These are phyloP conservation scores for Diaporthe eres DNA, from an alignment of 2,329 filamentous ascomycete species.

Conservation along the genomic window DNA sequence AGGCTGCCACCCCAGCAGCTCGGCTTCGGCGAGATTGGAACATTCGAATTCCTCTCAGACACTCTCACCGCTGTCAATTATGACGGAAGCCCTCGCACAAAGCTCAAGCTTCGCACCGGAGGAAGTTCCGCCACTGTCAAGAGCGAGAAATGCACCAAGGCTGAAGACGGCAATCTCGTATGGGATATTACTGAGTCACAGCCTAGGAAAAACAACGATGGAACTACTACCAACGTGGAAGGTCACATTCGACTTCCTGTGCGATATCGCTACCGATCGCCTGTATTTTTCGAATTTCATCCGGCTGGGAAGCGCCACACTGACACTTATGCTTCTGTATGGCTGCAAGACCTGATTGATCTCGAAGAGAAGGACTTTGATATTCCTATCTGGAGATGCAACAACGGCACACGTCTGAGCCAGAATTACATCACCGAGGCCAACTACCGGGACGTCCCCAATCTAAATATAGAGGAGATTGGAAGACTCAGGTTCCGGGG, in stretches of 20 bases:
- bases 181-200: slow-evolving; percentile 63
- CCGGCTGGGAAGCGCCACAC: slow-evolving; percentile 76
- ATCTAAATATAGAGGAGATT: slow-evolving; percentile 83
- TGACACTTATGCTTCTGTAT: slow-evolving; percentile 84
- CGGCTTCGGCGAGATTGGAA: slow-evolving; percentile 91
- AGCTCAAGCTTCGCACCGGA: slow-evolving; percentile 85
- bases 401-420: slow-evolving; percentile 80
- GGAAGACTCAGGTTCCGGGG: slow-evolving; percentile 86
- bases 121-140: slow-evolving; percentile 82
- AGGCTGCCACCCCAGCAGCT: slow-evolving; percentile 86
- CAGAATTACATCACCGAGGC: slow-evolving; percentile 93
- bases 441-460: slow-evolving; percentile 78
- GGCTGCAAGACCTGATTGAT: slow-evolving; percentile 89
- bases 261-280: slow-evolving; percentile 90
- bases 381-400: slow-evolving; percentile 91
- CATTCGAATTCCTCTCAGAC: slow-evolving; percentile 87
- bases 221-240: slow-evolving; percentile 11
- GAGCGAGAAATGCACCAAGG: slow-evolving; percentile 71
- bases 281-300: slow-evolving; percentile 90
- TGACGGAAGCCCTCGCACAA: slow-evolving; percentile 75
- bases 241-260: slow-evolving; percentile 80
- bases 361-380: slow-evolving; percentile 83
- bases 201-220: slow-evolving; percentile 53
- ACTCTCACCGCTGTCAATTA: slow-evolving; percentile 77
- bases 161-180: slow-evolving; percentile 68